Percentiles rank a stretch among this genome's conserved stretches.
These are phyloP conservation scores for Penicillium thymicola DNA, from an alignment of 2,329 filamentous ascomycete species.

Conservation along the genomic window DNA sequence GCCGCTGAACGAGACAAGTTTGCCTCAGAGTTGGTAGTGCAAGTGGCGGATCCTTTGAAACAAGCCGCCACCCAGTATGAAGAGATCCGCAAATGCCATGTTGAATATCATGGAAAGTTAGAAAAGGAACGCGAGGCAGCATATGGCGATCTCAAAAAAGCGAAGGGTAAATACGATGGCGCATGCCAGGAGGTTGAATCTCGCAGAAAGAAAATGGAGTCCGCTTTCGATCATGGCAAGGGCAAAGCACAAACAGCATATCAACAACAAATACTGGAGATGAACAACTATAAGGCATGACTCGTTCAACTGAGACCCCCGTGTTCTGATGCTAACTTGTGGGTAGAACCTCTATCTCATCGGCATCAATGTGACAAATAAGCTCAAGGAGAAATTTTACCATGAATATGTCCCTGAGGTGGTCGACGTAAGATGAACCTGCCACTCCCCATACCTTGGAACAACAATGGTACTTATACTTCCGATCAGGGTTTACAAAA, in stretches of 20 bases:
- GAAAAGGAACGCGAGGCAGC: constrained; percentile 83
- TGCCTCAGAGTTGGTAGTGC: constrained; percentile 70
- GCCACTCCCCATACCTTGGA: neutral
- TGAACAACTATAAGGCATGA: constrained; percentile 81
- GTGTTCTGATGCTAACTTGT: constrained; percentile 23
- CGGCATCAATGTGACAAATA: constrained; percentile 93
- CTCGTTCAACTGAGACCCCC: too few relatives aligned
- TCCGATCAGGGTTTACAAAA: constrained; percentile 68
- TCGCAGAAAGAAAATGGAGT: constrained; percentile 90
- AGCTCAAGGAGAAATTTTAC: constrained; percentile 96
- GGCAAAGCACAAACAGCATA: constrained; percentile 86
- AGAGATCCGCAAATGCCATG: constrained; percentile 85
- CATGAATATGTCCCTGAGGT: constrained; percentile 94
- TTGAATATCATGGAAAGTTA: constrained; percentile 82
- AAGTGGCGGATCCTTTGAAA: constrained; percentile 85
- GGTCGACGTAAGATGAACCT: constrained; percentile 64
- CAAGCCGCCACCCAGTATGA: constrained; percentile 72
- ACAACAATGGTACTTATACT: constrained; percentile 3
- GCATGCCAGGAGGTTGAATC: constrained; percentile 93
- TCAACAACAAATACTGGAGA: constrained; percentile 86
- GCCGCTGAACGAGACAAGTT: constrained; percentile 87
- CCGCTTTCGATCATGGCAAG: constrained; percentile 81
- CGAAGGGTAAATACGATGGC: constrained; percentile 88
- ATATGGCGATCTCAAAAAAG: constrained; percentile 82
- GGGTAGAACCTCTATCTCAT: constrained; percentile 90